phyloP scores from a whole-genome alignment of 2,329 filamentous ascomycete genomes.

The Coniochaeta hoffmannii region DNA sequence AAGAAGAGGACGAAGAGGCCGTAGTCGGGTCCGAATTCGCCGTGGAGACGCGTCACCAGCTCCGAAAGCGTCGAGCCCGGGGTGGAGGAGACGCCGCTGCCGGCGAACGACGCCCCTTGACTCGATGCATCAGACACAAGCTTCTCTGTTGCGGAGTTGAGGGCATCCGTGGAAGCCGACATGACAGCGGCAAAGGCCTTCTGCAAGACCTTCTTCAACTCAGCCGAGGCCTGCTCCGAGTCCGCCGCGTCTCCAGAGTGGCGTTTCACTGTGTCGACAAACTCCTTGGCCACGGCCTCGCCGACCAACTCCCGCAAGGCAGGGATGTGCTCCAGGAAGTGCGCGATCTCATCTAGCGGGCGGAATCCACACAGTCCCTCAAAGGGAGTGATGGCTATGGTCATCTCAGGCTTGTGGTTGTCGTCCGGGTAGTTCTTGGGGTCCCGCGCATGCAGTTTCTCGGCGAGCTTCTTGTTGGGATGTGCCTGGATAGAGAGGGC shows the following conservation, averaged over 20 bases:
- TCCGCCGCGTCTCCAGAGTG: slow-evolving; percentile 29
- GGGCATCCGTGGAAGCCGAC: slow-evolving; percentile 60
- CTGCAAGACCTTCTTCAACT: slow-evolving; percentile 74
- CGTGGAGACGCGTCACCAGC: slow-evolving; percentile 69
- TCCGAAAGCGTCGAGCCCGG: slow-evolving; percentile 64
- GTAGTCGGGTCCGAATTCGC: slow-evolving; percentile 82
- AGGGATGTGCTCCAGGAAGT: slow-evolving; percentile 60
- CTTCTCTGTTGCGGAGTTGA: slow-evolving; percentile 57
- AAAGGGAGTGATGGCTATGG: slow-evolving; percentile 92
- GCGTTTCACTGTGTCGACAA: slow-evolving; percentile 43
- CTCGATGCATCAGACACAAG: slow-evolving; percentile 65
- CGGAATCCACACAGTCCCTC: slow-evolving; percentile 95
- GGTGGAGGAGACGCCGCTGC: slow-evolving; percentile 60
- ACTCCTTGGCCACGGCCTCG: slow-evolving; percentile 50
- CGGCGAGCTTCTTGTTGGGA: slow-evolving; percentile 89
- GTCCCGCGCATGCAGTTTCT: slow-evolving; percentile 77
- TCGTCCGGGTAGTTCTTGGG: slow-evolving; percentile 96
- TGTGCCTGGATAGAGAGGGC: slow-evolving; percentile 96
- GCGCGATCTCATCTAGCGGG: slow-evolving; percentile 74
- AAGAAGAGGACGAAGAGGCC: slow-evolving; percentile 95
- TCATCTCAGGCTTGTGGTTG: slow-evolving; percentile 99
- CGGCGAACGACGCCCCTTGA: slow-evolving; percentile 67
- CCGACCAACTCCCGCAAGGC: slow-evolving; percentile 62
- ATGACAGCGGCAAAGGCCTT: slow-evolving; percentile 72
- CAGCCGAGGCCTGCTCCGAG: slow-evolving; percentile 14